These are phyloP conservation scores for Parastagonospora nodorum DNA, from an alignment of 2,329 filamentous ascomycete species.

Conservation along the genomic window DNA sequence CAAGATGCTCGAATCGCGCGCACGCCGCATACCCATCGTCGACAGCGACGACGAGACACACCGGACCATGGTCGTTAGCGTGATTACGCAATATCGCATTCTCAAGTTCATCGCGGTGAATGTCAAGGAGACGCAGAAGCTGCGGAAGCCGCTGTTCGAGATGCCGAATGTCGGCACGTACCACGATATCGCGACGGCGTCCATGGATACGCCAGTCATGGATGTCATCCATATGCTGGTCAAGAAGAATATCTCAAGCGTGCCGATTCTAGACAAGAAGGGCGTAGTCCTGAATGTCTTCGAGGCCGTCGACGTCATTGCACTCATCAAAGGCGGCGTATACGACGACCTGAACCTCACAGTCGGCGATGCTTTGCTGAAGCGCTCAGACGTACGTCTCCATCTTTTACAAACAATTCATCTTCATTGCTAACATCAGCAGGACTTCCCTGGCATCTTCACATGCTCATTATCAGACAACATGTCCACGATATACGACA, in stretches of 20 bases:
- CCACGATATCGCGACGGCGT: conserved; percentile 75
- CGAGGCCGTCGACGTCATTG: conserved; percentile 95
- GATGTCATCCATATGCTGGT: conserved; percentile 95
- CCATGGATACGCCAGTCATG: conserved; percentile 89
- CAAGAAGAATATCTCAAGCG: conserved; percentile 88
- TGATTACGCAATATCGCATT: conserved; percentile 97
- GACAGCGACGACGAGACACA: conserved; percentile 94
- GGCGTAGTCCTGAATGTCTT: conserved; percentile 89
- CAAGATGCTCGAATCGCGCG: conserved; percentile 90
- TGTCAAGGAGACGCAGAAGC: conserved; percentile 80
- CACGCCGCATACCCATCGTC: conserved; percentile 89
- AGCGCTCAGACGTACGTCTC: conserved; percentile 70
- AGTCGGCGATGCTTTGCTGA: conserved; percentile 87
- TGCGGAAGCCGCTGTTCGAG: conserved; percentile 86
- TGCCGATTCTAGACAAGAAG: conserved; percentile 86
- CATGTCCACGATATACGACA: conserved; percentile 95
- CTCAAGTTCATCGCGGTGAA: conserved; percentile 99
- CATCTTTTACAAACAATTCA: background rate
- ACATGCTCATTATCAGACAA: conserved; percentile 92
- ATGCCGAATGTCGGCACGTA: conserved; percentile 82
- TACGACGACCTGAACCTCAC: conserved; percentile 89
- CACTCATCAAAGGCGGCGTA: conserved; percentile 88
- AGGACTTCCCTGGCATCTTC: conserved; percentile 95
- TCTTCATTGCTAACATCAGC: conserved; percentile 20
- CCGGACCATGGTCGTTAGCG: conserved; percentile 89